Base-by-base conservation (phyloP, 148 eudicot species). In the Vaccinium corymbosum region DNA sequence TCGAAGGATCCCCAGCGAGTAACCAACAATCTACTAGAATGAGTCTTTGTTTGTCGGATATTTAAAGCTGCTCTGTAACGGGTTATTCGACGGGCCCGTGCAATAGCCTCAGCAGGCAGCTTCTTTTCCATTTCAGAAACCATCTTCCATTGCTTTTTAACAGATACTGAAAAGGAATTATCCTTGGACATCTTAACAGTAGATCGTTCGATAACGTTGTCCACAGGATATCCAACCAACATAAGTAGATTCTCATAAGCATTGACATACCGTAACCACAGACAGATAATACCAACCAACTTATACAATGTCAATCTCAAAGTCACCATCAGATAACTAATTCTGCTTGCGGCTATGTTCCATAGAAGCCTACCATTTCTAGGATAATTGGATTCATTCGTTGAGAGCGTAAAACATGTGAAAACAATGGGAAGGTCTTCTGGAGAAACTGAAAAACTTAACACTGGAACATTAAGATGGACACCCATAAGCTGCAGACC, bases 291-390 rank as follows among this genome's bases (percentile, higher is more conserved):
- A 84, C 85, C 84, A 79, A 88, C 89, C 84, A 88, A 81, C 78
- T 82, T 87, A 84, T 91, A 71, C 78, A 91, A 80, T 85, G 88
- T 82, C 81, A 88, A 87, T 85, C 78, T 88, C 52, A 91, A 84
- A 49, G 88, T 84, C 22, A 89, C 83, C 81, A 90, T 83, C 87
- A 88, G 79, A 83, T 88, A 87, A 62, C 82, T 81, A 87, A 92
- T 81, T 84, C 89, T 95, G 80, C 64, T 88, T 87, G 93, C 90
- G 32, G 89, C 98, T 86, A 93, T 88, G 77, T 89, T 87, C 99
- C 99, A 97, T 9, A 97, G 91, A 78, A 91, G 91, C 83, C 89
- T 90, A 61, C 99, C 98, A 85, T 83, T 90, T 90, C 98, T 93
- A 82, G 80, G 22, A 81, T 53, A 71, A 83, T 86, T 88, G 51